phyloP scores from a whole-genome alignment of 441 rosid species.

The Bruguiera hainesii region DNA sequence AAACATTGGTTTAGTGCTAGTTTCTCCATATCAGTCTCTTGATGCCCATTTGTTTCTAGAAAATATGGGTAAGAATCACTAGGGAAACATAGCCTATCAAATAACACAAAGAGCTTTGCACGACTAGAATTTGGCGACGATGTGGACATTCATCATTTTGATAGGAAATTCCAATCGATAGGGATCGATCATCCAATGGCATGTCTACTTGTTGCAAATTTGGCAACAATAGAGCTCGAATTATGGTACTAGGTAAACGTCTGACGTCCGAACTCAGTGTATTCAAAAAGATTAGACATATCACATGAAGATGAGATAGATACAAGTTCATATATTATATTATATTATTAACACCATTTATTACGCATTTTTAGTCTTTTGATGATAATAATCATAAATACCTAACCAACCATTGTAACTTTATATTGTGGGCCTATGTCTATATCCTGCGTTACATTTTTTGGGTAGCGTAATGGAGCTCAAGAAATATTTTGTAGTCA shows the following conservation, averaged over 20 bases:
- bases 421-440: no score
- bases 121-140: slow-evolving; percentile 7
- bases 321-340: background rate
- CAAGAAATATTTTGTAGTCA: background rate
- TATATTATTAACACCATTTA: background rate
- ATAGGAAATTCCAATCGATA: slow-evolving; percentile 17
- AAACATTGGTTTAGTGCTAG: no score
- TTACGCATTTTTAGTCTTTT: no score
- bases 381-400: no score
- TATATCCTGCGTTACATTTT: no score
- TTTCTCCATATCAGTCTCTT: slow-evolving; percentile 14
- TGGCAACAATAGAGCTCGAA: slow-evolving; percentile 23
- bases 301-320: background rate
- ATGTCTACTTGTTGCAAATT: slow-evolving; percentile 33
- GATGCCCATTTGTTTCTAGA: slow-evolving; percentile 15
- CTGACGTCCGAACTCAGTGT: slow-evolving; percentile 17
- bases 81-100: slow-evolving; percentile 17
- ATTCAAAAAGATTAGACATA: slow-evolving; percentile 8
- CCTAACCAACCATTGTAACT: no score
- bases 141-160: slow-evolving; percentile 17
- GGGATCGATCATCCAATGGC: slow-evolving; percentile 33
- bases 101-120: slow-evolving; percentile 10
- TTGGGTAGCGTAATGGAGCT: no score
- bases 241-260: slow-evolving; percentile 28
- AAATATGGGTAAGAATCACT: slow-evolving; percentile 14